Conservation (phyloP, 139 green algal genomes). For the Desmodesmus armatus region DNA sequence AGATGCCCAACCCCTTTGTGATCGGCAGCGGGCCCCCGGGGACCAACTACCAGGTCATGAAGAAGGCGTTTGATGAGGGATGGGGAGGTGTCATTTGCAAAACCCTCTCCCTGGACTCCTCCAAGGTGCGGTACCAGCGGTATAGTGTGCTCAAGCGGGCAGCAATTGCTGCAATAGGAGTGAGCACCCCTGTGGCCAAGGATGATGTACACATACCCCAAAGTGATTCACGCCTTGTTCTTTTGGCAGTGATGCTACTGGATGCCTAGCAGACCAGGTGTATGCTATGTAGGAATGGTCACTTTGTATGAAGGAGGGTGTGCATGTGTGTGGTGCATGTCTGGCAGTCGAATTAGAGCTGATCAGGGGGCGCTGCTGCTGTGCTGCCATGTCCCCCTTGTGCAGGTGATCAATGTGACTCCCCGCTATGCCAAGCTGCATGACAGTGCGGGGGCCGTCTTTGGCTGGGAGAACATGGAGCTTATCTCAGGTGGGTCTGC, state of each 20-base stretch:
- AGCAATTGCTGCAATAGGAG: no score
- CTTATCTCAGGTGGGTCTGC: slow-evolving; percentile 74
- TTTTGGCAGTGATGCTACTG: no score
- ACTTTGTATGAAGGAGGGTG: no score
- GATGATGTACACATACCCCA: no score
- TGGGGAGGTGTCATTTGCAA: slow-evolving; percentile 99
- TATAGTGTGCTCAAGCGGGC: no score
- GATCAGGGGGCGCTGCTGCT: neutral
- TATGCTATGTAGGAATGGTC: no score
- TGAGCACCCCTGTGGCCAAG: no score
- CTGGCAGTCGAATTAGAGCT: neutral
- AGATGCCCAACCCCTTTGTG: slow-evolving; percentile 97
- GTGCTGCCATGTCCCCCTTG: neutral
- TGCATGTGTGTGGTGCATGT: no score
- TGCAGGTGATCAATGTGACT: slow-evolving; percentile 93
- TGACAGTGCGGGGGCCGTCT: slow-evolving; percentile 69
- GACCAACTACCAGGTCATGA: slow-evolving; percentile 91
- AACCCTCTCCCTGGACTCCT: slow-evolving; percentile 88
- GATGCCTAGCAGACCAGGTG: no score
- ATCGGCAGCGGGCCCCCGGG: slow-evolving; percentile 91
- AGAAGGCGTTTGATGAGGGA: slow-evolving; percentile 96
- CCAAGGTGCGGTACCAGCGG: slow-evolving; percentile 88
- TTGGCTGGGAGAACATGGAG: slow-evolving; percentile 98
- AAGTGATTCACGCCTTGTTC: no score
- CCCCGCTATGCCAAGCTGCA: slow-evolving; percentile 95